Conservation (phyloP, 441 rosid species). For the Jatropha multifida region DNA sequence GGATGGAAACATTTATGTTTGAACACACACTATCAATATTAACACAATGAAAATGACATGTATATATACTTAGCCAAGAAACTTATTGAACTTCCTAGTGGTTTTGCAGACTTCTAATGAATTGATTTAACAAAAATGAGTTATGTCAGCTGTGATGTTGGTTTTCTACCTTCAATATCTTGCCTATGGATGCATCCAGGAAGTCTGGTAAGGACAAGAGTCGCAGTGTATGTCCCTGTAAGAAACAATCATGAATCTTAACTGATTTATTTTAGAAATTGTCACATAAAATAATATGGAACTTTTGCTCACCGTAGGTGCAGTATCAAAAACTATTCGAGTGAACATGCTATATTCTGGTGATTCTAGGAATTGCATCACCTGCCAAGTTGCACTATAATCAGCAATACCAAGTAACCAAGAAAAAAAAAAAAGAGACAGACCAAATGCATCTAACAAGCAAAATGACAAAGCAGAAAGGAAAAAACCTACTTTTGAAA, state of each 20-base stretch:
- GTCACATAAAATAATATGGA: not conserved
- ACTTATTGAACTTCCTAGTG: not conserved
- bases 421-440: not conserved
- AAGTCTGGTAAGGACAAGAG: constrained; percentile 94
- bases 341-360: constrained; percentile 86
- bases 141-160: not conserved
- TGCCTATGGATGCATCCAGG: constrained; percentile 92
- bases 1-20: not conserved
- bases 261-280: constrained; percentile 12
- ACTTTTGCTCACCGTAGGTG: constrained; percentile 77
- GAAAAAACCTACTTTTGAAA: constrained; percentile 59
- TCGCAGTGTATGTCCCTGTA: constrained; percentile 88
- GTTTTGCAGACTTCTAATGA: not conserved
- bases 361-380: constrained; percentile 93
- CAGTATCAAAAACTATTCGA: constrained; percentile 92
- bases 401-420: constrained; percentile 25
- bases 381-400: constrained; percentile 46
- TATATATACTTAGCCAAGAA: not conserved
- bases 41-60: too few relatives aligned
- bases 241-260: constrained; percentile 23
- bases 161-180: constrained; percentile 75
- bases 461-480: constrained; percentile 13
- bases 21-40: not conserved
- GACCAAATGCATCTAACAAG: constrained; percentile 1
- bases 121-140: not conserved